Conservation (phyloP, 768 basidiomycete species). For the Arthromyces matolae region DNA sequence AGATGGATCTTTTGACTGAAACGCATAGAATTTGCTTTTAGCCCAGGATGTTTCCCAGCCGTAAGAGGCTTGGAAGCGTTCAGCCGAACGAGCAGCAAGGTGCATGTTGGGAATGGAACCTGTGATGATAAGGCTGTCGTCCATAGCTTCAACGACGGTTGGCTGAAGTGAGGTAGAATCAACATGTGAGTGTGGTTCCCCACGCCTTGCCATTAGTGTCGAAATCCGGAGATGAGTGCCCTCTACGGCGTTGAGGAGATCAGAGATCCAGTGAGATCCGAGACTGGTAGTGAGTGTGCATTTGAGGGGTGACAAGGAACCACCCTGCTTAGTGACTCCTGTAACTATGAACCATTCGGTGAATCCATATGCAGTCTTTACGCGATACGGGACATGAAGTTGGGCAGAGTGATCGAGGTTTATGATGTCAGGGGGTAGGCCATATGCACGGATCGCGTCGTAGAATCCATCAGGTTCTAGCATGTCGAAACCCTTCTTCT, state of each 20-base stretch:
- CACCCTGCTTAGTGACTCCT: slow-evolving; percentile 24
- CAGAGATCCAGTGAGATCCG: too few species aligned
- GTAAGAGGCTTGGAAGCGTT: slow-evolving; percentile 23
- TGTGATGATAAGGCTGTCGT: slow-evolving; percentile 10
- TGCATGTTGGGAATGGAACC: slow-evolving; percentile 5
- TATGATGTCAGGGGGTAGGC: slow-evolving; percentile 20
- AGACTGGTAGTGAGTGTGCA: slow-evolving; percentile 21
- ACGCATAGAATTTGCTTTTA: slow-evolving; percentile 15
- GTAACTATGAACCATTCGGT: slow-evolving; percentile 14
- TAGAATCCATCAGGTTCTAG: slow-evolving; percentile 28
- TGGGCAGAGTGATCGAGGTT: slow-evolving; percentile 25
- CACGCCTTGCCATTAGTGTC: too few species aligned
- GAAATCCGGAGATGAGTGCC: too few species aligned
- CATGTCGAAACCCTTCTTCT: slow-evolving; percentile 31
- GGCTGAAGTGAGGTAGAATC: too few species aligned
- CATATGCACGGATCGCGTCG: slow-evolving; percentile 26
- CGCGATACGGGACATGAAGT: slow-evolving; percentile 8
- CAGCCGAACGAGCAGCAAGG: slow-evolving; percentile 4
- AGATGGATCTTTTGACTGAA: not conserved
- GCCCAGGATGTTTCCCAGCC: slow-evolving; percentile 23
- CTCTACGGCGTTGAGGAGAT: too few species aligned
- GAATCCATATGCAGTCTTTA: slow-evolving; percentile 25
- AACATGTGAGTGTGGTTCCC: too few species aligned
- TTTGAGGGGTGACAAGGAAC: slow-evolving; percentile 23
- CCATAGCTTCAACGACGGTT: slow-evolving; percentile 22